phyloP scores from a whole-genome alignment of 306 rosid species.

The Ochetophila trinervis region DNA sequence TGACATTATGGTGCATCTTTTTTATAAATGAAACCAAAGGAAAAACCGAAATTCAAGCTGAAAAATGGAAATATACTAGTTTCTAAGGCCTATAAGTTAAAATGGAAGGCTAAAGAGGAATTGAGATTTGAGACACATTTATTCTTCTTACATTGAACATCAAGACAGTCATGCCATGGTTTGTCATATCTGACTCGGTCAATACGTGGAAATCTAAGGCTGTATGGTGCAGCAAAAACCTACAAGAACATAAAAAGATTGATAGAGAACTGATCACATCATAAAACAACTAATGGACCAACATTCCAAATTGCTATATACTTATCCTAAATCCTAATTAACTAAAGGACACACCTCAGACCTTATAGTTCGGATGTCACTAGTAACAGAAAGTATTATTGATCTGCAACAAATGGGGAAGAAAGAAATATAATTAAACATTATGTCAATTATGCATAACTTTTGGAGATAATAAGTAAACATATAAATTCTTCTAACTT shows the following conservation, averaged over 20 bases:
- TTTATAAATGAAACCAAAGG: neutral
- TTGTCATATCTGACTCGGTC: constrained; percentile 89
- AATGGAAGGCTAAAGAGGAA: constrained; percentile 14
- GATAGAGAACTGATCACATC: constrained; percentile 14
- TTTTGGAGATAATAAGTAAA: constrained; percentile 1
- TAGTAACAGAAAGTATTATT: constrained; percentile 62
- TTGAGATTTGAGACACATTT: neutral
- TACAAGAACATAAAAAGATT: constrained; percentile 36
- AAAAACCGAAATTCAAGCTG: neutral
- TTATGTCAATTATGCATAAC: constrained; percentile 12
- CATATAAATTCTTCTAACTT: constrained; percentile 46
- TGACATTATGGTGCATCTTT: neutral
- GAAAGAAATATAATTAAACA: neutral
- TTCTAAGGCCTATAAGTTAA: neutral
- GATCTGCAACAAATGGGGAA: constrained; percentile 38
- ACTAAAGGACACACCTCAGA: constrained; percentile 69
- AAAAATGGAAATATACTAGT: neutral
- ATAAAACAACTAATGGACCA: constrained; percentile 16
- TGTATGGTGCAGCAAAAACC: constrained; percentile 90
- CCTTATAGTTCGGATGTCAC: constrained; percentile 90
- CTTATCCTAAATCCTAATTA: neutral
- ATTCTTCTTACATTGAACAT: constrained; percentile 73
- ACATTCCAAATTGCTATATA: constrained; percentile 9
- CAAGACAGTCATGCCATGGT: constrained; percentile 95
- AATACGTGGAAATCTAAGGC: constrained; percentile 94